Base-by-base conservation (phyloP, 768 basidiomycete species). In the Macrocybe gigantea region DNA sequence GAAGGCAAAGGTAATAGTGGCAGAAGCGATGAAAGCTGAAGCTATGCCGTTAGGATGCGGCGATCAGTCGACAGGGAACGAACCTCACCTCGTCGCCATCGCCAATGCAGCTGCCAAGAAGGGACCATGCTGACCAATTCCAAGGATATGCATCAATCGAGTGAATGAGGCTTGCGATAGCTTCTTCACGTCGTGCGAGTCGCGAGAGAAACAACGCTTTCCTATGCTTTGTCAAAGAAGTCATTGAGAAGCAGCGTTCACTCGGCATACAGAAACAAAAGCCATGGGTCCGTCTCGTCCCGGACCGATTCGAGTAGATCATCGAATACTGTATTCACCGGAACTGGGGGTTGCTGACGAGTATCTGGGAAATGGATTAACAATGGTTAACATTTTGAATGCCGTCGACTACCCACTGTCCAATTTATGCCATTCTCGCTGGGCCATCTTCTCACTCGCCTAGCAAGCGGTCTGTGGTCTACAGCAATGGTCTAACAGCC, bases 81-180 rank as follows among this genome's bases (percentile, higher is more conserved):
- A 54, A 45, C 48, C 45, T 36, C 55, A 93, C 93, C 83, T 95
- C 91, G 68, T 93, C 89, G 11, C 81, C 82, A 52, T 93, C 90
- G 10, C 80, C 78, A 32, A 93, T 75, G 59, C 88, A 88, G 45
- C 80, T 81, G 2, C 78, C 77, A n/a, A 98, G 71, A 38, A 92
- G 74, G 6, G 78, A 69, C 93, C 93, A 98, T n/a, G 82, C 72
- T 29, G 88, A 87, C 93, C 94, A 98, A 60, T 97, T 97, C 83
- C 90, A 97, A 9, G 88, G 85, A 58, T 84, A 90, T 5, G 75
- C 74, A 34, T 76, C 73, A 38, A 95, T 83, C 9, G 92, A 93
- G 33, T 80, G 66, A 12, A 96, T 70, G 10, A 81, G 78, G 54
- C 73, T 77, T 60, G 94, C 92, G 9, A 95, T 87, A 1, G 95